Evolutionary conservation across 129 eudicot genomes (phyloP), one percentile per base, ranked within the genome.

Genomic region (Chrysanthemum seticuspe): DNA sequence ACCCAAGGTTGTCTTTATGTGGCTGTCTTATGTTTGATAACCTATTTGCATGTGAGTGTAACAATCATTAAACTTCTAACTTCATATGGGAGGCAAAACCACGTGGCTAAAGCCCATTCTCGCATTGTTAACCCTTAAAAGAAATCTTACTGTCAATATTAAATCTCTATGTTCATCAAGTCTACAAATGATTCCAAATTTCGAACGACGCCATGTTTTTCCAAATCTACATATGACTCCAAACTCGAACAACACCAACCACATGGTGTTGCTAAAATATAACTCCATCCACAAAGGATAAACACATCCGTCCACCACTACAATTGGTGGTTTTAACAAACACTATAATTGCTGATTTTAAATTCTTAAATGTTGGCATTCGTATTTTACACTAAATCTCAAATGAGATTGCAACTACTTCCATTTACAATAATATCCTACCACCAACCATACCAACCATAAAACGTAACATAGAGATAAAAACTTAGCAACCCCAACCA

Each of bases 391-490:
- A 44, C n/a, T 71, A 58, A 16, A 29, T 62, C 67, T 6, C 67
- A 29, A 62, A 62, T 14, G 54, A 55, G 65, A 40, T 27, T 54
- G 55, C 63, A 56, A 44, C 65, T 11, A 40, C 66, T 71, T 56
- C 13, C 74, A 69, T 58, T 58, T 72, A 72, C 76, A 47, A 44
- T 13, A 44, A 58, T 72, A 72, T 40, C 29, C 62, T 59, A 58
- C 49, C 16, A 6, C 67, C 67, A 62, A 62, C 44, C 9, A 23
- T 45, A 62, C 49, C 68, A 72, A 58, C 67, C 58, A 44, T 11
- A 58, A 56, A 18, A 56, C 57, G n/a, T n/a, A n/a, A 11, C 21
- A 48, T 23, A 45, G 65, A 56, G 62, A 40, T 19, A 40, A 56
- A 36, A 40, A 6, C 45, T 5, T 36, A 36, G 45, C 45, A 36